Evolutionary conservation across 805 yeast species (phyloP).

Genomic region (Wickerhamiella siamensis): DNA sequence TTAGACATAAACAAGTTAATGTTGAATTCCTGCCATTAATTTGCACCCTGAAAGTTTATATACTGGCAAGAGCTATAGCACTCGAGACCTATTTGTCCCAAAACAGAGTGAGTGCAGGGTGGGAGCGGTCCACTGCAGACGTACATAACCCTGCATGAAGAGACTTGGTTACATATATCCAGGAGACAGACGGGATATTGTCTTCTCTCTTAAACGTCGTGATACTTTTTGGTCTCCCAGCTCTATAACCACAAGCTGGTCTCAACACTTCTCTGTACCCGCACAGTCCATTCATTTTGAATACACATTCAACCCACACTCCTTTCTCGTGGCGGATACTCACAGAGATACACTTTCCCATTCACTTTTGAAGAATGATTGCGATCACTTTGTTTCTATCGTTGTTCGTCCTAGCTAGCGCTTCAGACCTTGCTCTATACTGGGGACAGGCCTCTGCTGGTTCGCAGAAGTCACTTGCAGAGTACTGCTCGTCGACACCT

Average conservation of each 20-base stretch:
- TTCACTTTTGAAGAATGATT: neutral
- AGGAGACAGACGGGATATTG: neutral
- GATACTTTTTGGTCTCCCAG: neutral
- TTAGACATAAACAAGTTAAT: too few relatives aligned
- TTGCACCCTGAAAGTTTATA: too few relatives aligned
- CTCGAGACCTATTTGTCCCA: too few relatives aligned
- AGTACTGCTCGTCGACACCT: slow-evolving; percentile 52
- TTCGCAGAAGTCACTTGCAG: slow-evolving; percentile 31
- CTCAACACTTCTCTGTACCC: too few relatives aligned
- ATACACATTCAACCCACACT: too few relatives aligned
- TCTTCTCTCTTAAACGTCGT: neutral
- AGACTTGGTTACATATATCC: neutral
- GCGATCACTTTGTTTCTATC: slow-evolving; percentile 6
- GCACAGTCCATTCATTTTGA: too few relatives aligned
- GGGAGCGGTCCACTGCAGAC: neutral
- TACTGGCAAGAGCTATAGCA: too few relatives aligned
- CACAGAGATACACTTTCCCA: too few relatives aligned
- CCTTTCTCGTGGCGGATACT: too few relatives aligned
- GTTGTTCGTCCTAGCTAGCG: slow-evolving; percentile 18
- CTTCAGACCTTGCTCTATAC: slow-evolving; percentile 57
- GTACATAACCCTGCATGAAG: neutral
- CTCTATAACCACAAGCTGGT: neutral
- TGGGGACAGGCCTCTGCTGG: slow-evolving; percentile 88
- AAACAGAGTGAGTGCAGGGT: too few relatives aligned
- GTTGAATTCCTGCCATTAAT: too few relatives aligned